Evolutionary conservation across 352 stramenopile genomes (phyloP).

Genomic region (Phytophthora rubi): DNA sequence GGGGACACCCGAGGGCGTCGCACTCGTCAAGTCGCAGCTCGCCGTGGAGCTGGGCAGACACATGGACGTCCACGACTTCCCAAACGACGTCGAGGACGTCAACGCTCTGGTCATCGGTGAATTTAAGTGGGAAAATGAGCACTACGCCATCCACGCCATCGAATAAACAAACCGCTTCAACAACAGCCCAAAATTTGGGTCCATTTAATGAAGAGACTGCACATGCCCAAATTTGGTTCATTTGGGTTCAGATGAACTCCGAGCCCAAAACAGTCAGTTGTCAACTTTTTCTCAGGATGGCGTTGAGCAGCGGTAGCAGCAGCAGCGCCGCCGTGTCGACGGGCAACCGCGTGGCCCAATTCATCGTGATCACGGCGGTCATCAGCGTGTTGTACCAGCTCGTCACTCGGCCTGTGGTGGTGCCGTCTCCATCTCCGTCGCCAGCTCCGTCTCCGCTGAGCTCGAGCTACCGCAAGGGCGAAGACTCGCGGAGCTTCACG

Average conservation of each 20-base stretch:
- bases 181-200: neutral
- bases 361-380: constrained; percentile 61
- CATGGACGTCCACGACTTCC: constrained; percentile 58
- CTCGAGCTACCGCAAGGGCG: constrained; percentile 29
- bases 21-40: constrained; percentile 74
- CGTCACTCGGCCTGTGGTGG: constrained; percentile 21
- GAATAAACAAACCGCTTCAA: constrained; percentile 25
- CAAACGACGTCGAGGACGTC: constrained; percentile 20
- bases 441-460: constrained; percentile 14
- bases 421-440: constrained; percentile 5
- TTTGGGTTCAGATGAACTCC: neutral
- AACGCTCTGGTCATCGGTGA: constrained; percentile 43
- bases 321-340: constrained; percentile 39
- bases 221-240: constrained; percentile 13
- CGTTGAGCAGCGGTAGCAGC: constrained; percentile 7
- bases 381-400: constrained; percentile 68
- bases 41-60: constrained; percentile 68
- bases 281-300: constrained; percentile 10
- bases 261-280: constrained; percentile 18
- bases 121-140: constrained; percentile 57
- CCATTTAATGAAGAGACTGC: neutral
- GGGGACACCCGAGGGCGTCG: constrained; percentile 44
- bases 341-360: constrained; percentile 66
- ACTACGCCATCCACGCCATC: constrained; percentile 54
- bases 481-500: constrained; percentile 46